These are phyloP conservation scores for Ramaria sp. DNA, from an alignment of 768 basidiomycete species.

Conservation along the genomic window DNA sequence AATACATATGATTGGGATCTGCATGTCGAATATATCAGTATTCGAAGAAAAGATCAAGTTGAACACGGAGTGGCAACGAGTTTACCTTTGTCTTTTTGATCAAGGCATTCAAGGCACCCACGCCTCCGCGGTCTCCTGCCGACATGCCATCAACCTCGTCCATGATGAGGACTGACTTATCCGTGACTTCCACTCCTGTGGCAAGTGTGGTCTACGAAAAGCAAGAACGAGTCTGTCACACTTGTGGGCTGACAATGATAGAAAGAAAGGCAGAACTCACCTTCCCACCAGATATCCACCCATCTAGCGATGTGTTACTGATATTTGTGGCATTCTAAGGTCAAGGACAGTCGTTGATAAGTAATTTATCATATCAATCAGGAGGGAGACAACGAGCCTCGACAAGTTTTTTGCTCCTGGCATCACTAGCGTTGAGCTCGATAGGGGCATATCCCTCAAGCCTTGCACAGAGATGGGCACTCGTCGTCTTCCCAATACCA, in stretches of 20 bases:
- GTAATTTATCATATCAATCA: background rate
- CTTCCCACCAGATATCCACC: conserved; percentile 56
- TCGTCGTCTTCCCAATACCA: conserved; percentile 96
- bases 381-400: conserved; percentile 44
- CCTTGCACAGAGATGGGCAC: conserved; percentile 86
- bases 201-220: conserved; percentile 43
- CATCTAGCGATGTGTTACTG: conserved; percentile 80
- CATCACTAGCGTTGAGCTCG: conserved; percentile 93
- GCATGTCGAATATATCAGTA: background rate
- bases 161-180: conserved; percentile 88
- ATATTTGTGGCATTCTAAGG: conserved; percentile 78
- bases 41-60: background rate
- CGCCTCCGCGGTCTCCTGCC: conserved; percentile 92
- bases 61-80: background rate
- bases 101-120: conserved; percentile 82
- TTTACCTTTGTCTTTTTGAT: conserved; percentile 86
- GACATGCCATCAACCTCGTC: conserved; percentile 99
- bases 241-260: background rate
- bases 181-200: conserved; percentile 63
- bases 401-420: conserved; percentile 91
- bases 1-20: conserved; percentile 98
- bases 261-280: conserved; percentile 22
- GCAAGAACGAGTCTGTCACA: background rate
- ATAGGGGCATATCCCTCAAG: conserved; percentile 87
- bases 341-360: background rate